Evolutionary conservation across 192 early-diverging fungal species (phyloP).

Genomic region (Diversispora eburnea): DNA sequence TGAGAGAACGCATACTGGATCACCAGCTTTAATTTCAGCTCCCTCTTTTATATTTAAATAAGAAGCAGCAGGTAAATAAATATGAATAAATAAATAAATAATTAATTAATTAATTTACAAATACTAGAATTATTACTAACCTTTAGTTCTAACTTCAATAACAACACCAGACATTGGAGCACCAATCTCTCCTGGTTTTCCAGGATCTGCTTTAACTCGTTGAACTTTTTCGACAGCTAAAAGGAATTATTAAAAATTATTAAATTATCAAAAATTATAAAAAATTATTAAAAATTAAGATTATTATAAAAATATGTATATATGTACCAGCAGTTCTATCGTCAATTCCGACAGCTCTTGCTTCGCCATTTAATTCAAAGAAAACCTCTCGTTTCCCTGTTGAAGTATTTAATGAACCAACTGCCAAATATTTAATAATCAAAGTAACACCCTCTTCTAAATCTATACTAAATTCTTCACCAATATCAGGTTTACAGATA

Average conservation of each 20-base stretch:
- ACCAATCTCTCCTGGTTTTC: slow-evolving; percentile 76
- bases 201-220: slow-evolving; percentile 73
- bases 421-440: slow-evolving; percentile 86
- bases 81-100: background rate
- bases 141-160: slow-evolving; percentile 82
- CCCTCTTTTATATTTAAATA: slow-evolving; percentile 43
- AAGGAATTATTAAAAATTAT: background rate
- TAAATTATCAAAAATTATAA: background rate
- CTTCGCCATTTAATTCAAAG: slow-evolving; percentile 95
- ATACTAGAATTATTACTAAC: background rate
- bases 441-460: slow-evolving; percentile 85
- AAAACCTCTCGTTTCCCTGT: slow-evolving; percentile 85
- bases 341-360: slow-evolving; percentile 73
- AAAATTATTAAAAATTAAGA: background rate
- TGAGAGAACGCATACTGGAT: slow-evolving; percentile 85
- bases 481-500: slow-evolving; percentile 77
- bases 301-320: background rate
- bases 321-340: slow-evolving; percentile 54
- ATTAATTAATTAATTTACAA: background rate
- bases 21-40: slow-evolving; percentile 79
- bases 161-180: slow-evolving; percentile 98
- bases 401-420: slow-evolving; percentile 75
- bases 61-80: background rate
- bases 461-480: slow-evolving; percentile 86
- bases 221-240: slow-evolving; percentile 56